Base-by-base conservation (phyloP, 2,329 filamentous ascomycete genomes). In the Colletotrichum sp. region DNA sequence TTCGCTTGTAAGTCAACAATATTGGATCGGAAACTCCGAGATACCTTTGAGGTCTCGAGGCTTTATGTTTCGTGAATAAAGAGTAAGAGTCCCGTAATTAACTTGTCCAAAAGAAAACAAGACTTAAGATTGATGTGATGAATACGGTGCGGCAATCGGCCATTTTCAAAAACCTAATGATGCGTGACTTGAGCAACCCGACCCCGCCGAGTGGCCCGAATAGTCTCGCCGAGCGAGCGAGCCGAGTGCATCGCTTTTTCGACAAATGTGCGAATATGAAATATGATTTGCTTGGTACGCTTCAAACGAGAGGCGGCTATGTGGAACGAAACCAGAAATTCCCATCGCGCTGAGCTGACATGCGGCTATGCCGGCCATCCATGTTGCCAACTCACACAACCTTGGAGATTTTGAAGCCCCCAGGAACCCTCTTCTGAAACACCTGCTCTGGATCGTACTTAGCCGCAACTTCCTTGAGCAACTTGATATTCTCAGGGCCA, bases 361-460 rank as follows among this genome's bases (percentile, higher is more conserved):
- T 1, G n/a, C 44, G 10, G 44, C 44, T 52, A 52, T 2, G 44
- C 0, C 5, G 3, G 44, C 10, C n/a, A 8, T 52, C 44, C 12
- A 21, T 7, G 18, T 24, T 52, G 44, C n/a, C 0, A 30, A 36
- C 28, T 32, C 36, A 30, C n/a, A 3, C 36, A 34, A 63, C 57
- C 10, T 70, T 52, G 18, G 68, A 72, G 8, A 73, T 62, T 36
- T 73, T 73, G 69, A 79, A 81, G 28, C 79, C 79, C 9, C 79
- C 78, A 1, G 70, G 78, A 28, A 80, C 75, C 6, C 63, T 66
- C 32, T 49, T 82, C 79, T 85, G 84, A 62, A 85, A 86, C 16
- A 85, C 72, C 2, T 80, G 79, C 5, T 78, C 59, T 1, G 81
- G 82, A 69, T 86, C 84, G 68, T 85, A 85, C 59, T 82, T 81